Conservation (phyloP, 306 rosid genomes). For the Urtica urens region DNA sequence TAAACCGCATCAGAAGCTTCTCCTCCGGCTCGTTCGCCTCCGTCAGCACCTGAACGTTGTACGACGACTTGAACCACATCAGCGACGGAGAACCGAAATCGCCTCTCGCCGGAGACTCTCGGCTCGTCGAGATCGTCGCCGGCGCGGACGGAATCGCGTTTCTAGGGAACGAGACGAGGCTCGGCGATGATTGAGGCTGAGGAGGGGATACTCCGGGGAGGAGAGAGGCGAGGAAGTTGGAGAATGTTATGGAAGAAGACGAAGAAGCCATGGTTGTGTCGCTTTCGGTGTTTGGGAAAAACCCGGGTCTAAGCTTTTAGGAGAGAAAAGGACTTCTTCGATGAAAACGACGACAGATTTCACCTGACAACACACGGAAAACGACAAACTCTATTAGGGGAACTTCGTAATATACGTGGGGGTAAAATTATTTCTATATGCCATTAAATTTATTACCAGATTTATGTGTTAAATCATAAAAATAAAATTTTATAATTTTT, state of each 20-base stretch:
- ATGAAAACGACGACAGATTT: too few species aligned
- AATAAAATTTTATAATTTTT: too few species aligned
- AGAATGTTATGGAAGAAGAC: conserved; percentile 1
- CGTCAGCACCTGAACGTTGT: conserved; percentile 21
- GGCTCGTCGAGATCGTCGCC: conserved; percentile 4
- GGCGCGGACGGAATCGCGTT: background rate
- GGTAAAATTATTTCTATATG: too few species aligned
- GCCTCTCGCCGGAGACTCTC: background rate
- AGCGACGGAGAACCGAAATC: conserved; percentile 6
- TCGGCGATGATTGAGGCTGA: conserved; percentile 2
- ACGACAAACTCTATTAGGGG: too few species aligned
- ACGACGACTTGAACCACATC: conserved; percentile 21
- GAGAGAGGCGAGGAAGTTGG: conserved; percentile 19
- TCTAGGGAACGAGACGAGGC: conserved; percentile 6
- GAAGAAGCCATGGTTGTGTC: conserved; percentile 16
- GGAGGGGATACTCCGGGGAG: conserved; percentile 6
- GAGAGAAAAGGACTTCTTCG: too few species aligned
- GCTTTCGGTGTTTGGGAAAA: background rate
- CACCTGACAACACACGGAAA: too few species aligned
- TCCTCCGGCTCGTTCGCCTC: conserved; percentile 25
- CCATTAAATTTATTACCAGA: too few species aligned
- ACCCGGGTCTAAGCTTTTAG: too few species aligned
- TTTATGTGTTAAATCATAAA: too few species aligned
- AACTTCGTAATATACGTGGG: too few species aligned
- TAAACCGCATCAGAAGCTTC: conserved; percentile 15